Evolutionary conservation across 2,329 filamentous ascomycete species (phyloP), one percentile per base, ranked within the genome.

Genomic region (Parafenestella ontariensis): DNA sequence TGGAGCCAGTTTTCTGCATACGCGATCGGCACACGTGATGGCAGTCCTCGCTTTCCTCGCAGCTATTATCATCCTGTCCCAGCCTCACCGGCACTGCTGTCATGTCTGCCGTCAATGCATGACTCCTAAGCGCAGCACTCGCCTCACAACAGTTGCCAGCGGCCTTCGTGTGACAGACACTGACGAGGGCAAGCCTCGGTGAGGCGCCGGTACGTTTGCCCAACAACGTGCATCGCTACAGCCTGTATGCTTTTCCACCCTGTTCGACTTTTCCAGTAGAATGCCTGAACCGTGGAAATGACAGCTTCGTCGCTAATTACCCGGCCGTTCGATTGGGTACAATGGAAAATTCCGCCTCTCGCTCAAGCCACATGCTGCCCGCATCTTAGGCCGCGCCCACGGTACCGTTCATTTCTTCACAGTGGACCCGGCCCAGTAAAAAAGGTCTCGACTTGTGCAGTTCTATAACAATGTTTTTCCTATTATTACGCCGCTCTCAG

Each of bases 361-460:
- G 48, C 56, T 49, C 52, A 53, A 55, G 56, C 56, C 52, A 58
- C 52, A 45, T 24, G 29, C 48, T 55, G 56, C 52, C 52, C 55
- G 37, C 40, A 54, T 48, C 55, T 13, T 34, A 11, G 18, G 15
- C 48, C n/a, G 48, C 6, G 29, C 41, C 55, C 55, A 58, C 51
- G 36, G 36, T 3, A 31, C 31, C 31, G 13, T 40, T 40, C 18
- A 40, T 40, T 40, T 40, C 36, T 40, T 11, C 36, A 7, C 13
- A 17, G 36, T 40, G 36, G 36, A 40, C 6, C 36, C 36, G 18
- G n/a, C 36, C 36, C 36, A 40, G 44, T 17, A 42, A 37, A 10
- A 23, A 49, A 28, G 41, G 51, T 58, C 55, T 54, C 37, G 55
- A 54, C 50, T 40, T 9, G 36, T 24, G 10, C 3, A 13, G 31